Conservation (phyloP, 2,329 filamentous ascomycete genomes). For the Calonectria pseudoturangicola region DNA sequence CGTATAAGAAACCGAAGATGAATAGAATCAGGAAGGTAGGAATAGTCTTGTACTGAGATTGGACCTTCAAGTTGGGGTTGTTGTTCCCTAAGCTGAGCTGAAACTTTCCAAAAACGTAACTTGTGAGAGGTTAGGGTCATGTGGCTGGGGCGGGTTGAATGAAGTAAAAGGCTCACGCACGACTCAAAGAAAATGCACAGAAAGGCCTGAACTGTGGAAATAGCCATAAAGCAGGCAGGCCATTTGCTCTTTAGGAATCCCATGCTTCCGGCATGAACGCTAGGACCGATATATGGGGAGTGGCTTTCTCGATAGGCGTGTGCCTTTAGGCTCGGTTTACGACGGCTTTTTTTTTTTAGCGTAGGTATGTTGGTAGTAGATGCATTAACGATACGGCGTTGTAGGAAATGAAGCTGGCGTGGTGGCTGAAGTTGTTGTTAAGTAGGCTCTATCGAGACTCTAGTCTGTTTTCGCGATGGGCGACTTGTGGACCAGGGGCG, state of each 20-base stretch:
- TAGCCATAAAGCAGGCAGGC: conserved; percentile 89
- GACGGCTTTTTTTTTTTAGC: neutral
- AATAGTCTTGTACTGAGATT: conserved; percentile 81
- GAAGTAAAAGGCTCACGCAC: conserved; percentile 71
- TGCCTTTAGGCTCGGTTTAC: conserved; percentile 56
- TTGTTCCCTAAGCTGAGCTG: conserved; percentile 75
- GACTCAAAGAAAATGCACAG: conserved; percentile 90
- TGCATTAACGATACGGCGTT: neutral
- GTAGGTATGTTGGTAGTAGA: neutral
- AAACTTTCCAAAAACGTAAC: conserved; percentile 93
- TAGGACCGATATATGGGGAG: conserved; percentile 56
- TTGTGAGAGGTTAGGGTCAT: conserved; percentile 60
- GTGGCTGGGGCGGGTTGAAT: conserved; percentile 8
- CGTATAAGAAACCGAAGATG: conserved; percentile 97
- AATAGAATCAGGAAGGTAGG: conserved; percentile 97
- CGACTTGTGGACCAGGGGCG: neutral
- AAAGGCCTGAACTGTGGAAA: conserved; percentile 84
- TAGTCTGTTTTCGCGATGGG: conserved; percentile 13
- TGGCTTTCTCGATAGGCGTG: conserved; percentile 62
- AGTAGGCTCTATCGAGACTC: conserved; percentile 15
- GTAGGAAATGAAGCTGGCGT: neutral
- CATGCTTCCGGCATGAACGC: conserved; percentile 64
- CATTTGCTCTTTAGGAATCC: conserved; percentile 89
- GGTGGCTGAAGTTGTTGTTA: neutral
- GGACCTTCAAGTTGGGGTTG: conserved; percentile 61